A percentile compares a stretch with the other conserved stretches of the same genome.
phyloP scores from a whole-genome alignment of 441 rosid genomes.

The Codiaeum variegatum region DNA sequence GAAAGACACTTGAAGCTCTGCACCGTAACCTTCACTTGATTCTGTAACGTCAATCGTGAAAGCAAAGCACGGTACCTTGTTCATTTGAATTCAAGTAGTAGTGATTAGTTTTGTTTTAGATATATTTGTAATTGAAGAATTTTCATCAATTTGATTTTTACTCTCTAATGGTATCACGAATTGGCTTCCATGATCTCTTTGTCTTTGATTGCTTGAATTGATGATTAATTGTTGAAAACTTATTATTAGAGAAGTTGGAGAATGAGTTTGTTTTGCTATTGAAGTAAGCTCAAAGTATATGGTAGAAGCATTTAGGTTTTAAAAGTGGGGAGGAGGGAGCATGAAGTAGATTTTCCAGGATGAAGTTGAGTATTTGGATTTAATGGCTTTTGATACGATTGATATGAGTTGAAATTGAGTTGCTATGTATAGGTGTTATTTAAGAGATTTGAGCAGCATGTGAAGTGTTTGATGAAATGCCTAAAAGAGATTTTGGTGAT shows the following conservation, averaged over 20 bases:
- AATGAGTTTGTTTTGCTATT: conserved; percentile 16
- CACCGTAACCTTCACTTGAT: too few relatives aligned
- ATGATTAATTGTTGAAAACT: conserved; percentile 9
- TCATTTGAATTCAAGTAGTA: too few relatives aligned
- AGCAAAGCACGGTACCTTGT: too few relatives aligned
- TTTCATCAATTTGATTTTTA: too few relatives aligned
- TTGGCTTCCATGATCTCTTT: conserved; percentile 37
- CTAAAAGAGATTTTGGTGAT: too few relatives aligned
- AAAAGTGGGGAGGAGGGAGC: conserved; percentile 27
- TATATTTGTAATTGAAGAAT: too few relatives aligned
- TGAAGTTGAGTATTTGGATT: conserved; percentile 24
- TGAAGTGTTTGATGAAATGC: too few relatives aligned
- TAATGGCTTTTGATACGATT: conserved; percentile 25
- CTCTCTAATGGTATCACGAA: conserved; percentile 43
- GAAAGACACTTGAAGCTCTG: too few relatives aligned
- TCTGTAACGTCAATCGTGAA: too few relatives aligned
- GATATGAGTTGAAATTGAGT: conserved; percentile 37
- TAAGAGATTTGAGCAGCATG: too few relatives aligned
- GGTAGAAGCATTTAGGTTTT: conserved; percentile 25
- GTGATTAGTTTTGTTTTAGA: too few relatives aligned
- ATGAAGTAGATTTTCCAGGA: conserved; percentile 34
- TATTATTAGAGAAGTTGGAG: background rate
- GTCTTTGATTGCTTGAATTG: background rate
- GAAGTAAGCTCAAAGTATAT: conserved; percentile 27
- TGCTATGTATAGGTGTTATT: conserved; percentile 35